These are phyloP conservation scores for Carallia brachiata DNA, from an alignment of 345 rosid genomes.

Conservation along the genomic window DNA sequence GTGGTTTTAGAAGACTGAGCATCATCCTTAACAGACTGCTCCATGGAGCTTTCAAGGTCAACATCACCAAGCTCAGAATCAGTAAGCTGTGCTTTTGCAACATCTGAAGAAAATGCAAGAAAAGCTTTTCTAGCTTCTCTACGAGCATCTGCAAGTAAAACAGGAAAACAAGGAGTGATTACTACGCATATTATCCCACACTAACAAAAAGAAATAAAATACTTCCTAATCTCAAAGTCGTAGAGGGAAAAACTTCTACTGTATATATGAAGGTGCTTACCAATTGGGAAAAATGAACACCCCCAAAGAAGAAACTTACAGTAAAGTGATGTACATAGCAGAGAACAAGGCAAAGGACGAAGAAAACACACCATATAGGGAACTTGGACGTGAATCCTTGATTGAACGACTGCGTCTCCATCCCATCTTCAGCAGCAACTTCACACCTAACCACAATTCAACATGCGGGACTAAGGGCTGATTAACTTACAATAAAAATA, in stretches of 20 bases:
- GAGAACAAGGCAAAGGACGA: neutral
- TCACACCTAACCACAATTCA: constrained; percentile 56
- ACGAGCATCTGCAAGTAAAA: constrained; percentile 62
- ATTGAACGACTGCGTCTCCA: constrained; percentile 90
- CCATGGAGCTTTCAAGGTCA: constrained; percentile 37
- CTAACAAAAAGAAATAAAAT: neutral
- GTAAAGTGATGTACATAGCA: neutral
- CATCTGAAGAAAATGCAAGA: constrained; percentile 76
- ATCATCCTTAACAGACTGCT: constrained; percentile 42
- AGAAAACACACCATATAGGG: constrained; percentile 45
- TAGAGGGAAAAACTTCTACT: neutral
- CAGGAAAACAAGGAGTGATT: neutral
- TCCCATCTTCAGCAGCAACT: constrained; percentile 88
- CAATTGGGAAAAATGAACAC: neutral
- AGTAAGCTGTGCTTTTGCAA: constrained; percentile 32
- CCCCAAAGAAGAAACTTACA: neutral
- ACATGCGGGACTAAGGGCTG: constrained; percentile 16
- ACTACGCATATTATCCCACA: neutral
- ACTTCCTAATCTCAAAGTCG: neutral
- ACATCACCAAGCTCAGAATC: constrained; percentile 40
- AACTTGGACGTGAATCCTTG: constrained; percentile 61
- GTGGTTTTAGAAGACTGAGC: constrained; percentile 49
- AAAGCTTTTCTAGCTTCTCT: constrained; percentile 97
- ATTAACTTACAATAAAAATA: constrained; percentile 6
- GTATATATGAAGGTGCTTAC: neutral